A percentile compares a stretch with the other conserved stretches of the same genome.
Evolutionary conservation across 2,329 filamentous ascomycete genomes (phyloP).

Genomic region (Didymella arachidicola): DNA sequence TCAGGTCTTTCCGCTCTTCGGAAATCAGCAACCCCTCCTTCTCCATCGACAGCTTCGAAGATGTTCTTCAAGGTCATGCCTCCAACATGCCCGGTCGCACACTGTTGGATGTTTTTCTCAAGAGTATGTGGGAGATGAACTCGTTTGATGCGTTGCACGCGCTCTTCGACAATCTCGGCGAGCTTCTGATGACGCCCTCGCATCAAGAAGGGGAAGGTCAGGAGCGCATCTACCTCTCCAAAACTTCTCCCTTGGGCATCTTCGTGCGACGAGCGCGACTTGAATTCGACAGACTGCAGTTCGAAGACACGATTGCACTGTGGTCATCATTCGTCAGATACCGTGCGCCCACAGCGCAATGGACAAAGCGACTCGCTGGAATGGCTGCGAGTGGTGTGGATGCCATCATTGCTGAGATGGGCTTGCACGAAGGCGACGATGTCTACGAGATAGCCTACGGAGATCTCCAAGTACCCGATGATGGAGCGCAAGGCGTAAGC

Average conservation of each 20-base stretch:
- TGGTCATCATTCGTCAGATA: conserved; percentile 87
- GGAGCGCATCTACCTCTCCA: conserved; percentile 67
- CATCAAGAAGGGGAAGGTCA: conserved; percentile 23
- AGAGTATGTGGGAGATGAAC: conserved; percentile 82
- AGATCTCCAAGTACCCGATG: conserved; percentile 52
- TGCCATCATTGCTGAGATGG: conserved; percentile 67
- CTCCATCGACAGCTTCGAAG: conserved; percentile 55
- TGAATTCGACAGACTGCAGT: conserved; percentile 81
- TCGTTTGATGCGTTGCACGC: conserved; percentile 80
- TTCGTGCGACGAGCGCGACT: conserved; percentile 80
- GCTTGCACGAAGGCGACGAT: conserved; percentile 59
- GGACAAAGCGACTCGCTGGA: conserved; percentile 56
- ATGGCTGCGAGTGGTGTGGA: conserved; percentile 58
- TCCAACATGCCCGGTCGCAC: conserved; percentile 73
- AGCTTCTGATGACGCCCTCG: conserved; percentile 63
- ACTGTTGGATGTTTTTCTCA: conserved; percentile 88
- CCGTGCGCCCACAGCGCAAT: conserved; percentile 75
- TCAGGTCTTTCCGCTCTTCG: conserved; percentile 31
- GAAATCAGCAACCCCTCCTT: conserved; percentile 45
- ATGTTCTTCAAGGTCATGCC: conserved; percentile 54
- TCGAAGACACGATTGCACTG: conserved; percentile 77
- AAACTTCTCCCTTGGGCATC: conserved; percentile 79
- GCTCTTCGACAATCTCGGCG: conserved; percentile 71
- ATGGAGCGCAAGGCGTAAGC: conserved; percentile 63
- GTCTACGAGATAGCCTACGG: conserved; percentile 62